phyloP scores from a whole-genome alignment of 257 asterid species.

The Nicotiana undulata region DNA sequence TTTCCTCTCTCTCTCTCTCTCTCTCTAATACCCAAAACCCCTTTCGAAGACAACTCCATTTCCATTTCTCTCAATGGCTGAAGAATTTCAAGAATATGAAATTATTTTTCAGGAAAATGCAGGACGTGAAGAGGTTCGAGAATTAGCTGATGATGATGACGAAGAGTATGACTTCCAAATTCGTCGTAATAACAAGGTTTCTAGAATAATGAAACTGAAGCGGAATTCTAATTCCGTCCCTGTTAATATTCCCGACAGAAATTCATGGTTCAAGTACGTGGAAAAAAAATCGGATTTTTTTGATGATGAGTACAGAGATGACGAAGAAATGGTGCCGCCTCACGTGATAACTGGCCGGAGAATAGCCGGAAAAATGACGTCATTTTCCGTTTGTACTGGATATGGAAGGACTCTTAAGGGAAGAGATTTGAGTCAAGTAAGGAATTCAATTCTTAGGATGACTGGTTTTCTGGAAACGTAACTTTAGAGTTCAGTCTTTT shows the following conservation, averaged over 20 bases:
- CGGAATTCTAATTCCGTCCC: neutral
- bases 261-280: neutral
- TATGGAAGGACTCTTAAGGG: slow-evolving; percentile 73
- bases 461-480: slow-evolving; percentile 77
- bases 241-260: neutral
- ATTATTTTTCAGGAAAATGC: slow-evolving; percentile 39
- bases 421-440: slow-evolving; percentile 59
- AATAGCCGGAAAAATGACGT: slow-evolving; percentile 57
- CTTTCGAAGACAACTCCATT: neutral
- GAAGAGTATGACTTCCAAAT: neutral
- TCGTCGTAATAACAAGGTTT: neutral
- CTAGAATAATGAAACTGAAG: slow-evolving; percentile 26
- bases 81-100: slow-evolving; percentile 68
- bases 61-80: slow-evolving; percentile 37
- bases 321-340: slow-evolving; percentile 69
- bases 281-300: neutral
- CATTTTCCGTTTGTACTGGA: slow-evolving; percentile 70
- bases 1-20: neutral
- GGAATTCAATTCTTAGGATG: slow-evolving; percentile 66
- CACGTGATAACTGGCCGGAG: slow-evolving; percentile 62
- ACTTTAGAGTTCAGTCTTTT: neutral
- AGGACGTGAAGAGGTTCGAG: slow-evolving; percentile 8
- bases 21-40: neutral
- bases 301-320: neutral
- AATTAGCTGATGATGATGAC: neutral